A percentile compares a stretch with the other conserved stretches of the same genome.
Evolutionary conservation across 371 early-diverging fungal genomes (phyloP).

Genomic region (Mortierella sp.): DNA sequence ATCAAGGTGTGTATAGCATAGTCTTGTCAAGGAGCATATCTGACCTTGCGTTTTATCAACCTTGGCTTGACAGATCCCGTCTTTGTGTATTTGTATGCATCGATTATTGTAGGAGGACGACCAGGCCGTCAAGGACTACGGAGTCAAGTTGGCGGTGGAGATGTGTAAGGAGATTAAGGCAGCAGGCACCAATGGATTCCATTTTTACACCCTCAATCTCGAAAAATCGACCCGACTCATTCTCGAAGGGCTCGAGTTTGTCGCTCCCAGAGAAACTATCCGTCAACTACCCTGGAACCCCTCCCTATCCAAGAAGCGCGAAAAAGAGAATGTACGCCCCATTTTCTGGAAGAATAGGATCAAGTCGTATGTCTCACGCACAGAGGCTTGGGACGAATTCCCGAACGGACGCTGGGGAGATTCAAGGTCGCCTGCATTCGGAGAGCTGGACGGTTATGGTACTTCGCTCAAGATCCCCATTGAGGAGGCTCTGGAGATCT

Average conservation of each 20-base stretch:
- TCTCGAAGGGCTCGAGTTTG: slow-evolving; percentile 80
- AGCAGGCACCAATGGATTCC: slow-evolving; percentile 73
- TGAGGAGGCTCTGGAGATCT: slow-evolving; percentile 74
- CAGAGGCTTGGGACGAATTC: slow-evolving; percentile 97
- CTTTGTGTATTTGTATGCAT: too few species aligned
- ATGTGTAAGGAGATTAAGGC: slow-evolving; percentile 79
- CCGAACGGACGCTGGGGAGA: slow-evolving; percentile 99
- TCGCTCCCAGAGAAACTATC: slow-evolving; percentile 79
- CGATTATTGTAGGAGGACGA: slow-evolving; percentile 80
- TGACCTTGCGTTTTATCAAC: too few species aligned
- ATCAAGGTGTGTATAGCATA: slow-evolving; percentile 68
- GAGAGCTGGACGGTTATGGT: slow-evolving; percentile 94
- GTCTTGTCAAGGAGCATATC: too few species aligned
- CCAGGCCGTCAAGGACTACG: slow-evolving; percentile 89
- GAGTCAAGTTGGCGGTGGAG: slow-evolving; percentile 77
- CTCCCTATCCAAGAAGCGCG: slow-evolving; percentile 74
- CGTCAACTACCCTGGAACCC: slow-evolving; percentile 96
- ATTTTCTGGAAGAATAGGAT: slow-evolving; percentile 98
- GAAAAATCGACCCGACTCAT: slow-evolving; percentile 83
- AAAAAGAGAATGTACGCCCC: slow-evolving; percentile 95
- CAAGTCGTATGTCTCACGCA: slow-evolving; percentile 91
- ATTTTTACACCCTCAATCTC: slow-evolving; percentile 88
- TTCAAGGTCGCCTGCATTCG: slow-evolving; percentile 93
- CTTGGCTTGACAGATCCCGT: too few species aligned
- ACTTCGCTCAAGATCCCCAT: slow-evolving; percentile 79